A percentile compares a stretch with the other conserved stretches of the same genome.
Conservation (phyloP, 139 green algal genomes). For the Chlorella vulgaris region DNA sequence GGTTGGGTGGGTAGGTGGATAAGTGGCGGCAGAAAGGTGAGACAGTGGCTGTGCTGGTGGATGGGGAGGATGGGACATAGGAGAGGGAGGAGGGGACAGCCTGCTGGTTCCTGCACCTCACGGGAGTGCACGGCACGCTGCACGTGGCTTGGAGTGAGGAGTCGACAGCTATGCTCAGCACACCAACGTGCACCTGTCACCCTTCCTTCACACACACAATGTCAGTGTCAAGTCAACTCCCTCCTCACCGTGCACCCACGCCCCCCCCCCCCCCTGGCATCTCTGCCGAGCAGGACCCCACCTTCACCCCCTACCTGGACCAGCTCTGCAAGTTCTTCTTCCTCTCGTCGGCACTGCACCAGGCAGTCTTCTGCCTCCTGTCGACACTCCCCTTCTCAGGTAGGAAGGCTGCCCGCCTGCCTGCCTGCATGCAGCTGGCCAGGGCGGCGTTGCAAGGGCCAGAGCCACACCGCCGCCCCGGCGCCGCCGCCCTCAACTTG, state of each 20-base stretch:
- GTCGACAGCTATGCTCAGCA: too few relatives aligned
- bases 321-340: conserved; percentile 68
- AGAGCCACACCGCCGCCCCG: too few relatives aligned
- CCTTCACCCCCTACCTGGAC: conserved; percentile 57
- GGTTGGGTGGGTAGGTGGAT: too few relatives aligned
- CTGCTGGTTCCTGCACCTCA: neutral
- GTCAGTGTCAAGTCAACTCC: neutral
- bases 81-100: neutral
- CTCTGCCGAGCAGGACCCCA: neutral
- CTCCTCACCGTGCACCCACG: neutral
- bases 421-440: neutral
- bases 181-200: too few relatives aligned
- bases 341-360: conserved; percentile 65
- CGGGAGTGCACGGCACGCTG: too few relatives aligned
- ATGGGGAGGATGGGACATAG: neutral
- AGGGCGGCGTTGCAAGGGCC: neutral
- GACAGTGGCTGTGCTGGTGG: too few relatives aligned
- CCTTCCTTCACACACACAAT: too few relatives aligned
- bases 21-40: too few relatives aligned
- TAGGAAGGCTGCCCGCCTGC: neutral
- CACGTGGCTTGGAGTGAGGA: too few relatives aligned
- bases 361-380: conserved; percentile 63
- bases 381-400: conserved; percentile 66
- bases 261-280: neutral
- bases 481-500: too few relatives aligned